phyloP scores from a whole-genome alignment of 345 rosid species.

The Bruguiera sexangula region DNA sequence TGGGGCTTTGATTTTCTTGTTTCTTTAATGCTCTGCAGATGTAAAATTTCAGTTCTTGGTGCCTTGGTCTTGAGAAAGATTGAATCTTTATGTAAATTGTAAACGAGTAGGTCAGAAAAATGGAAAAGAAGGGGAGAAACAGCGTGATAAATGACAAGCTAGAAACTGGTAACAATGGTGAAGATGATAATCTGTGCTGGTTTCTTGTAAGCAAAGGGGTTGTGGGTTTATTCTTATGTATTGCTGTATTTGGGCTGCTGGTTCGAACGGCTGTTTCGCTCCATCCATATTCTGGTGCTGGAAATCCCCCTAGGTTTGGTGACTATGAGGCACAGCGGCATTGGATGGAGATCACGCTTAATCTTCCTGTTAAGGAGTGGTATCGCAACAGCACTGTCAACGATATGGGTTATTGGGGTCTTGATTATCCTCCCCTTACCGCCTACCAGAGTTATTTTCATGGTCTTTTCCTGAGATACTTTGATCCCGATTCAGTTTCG shows the following conservation, averaged over 20 bases:
- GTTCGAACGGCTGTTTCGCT: slow-evolving; percentile 66
- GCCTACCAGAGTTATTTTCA: slow-evolving; percentile 92
- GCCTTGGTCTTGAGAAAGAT: not conserved
- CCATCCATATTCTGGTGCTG: slow-evolving; percentile 83
- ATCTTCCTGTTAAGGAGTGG: slow-evolving; percentile 67
- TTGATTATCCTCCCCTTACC: slow-evolving; percentile 95
- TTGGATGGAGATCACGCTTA: slow-evolving; percentile 97
- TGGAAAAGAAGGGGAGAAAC: slow-evolving; percentile 28
- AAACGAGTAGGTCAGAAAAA: not conserved
- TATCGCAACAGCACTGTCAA: slow-evolving; percentile 62
- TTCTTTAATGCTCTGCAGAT: not conserved
- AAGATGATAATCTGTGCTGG: slow-evolving; percentile 30
- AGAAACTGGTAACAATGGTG: slow-evolving; percentile 11
- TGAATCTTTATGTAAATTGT: slow-evolving; percentile 1
- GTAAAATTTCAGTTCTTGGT: not conserved
- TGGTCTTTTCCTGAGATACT: slow-evolving; percentile 57
- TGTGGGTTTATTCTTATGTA: slow-evolving; percentile 41
- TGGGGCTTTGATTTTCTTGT: not conserved
- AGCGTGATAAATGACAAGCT: slow-evolving; percentile 11
- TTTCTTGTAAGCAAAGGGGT: slow-evolving; percentile 47
- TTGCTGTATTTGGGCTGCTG: slow-evolving; percentile 61
- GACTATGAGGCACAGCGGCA: slow-evolving; percentile 96
- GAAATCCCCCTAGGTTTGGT: slow-evolving; percentile 72
- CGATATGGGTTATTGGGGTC: slow-evolving; percentile 89
- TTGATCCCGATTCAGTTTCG: slow-evolving; percentile 64